phyloP scores from a whole-genome alignment of 2,329 filamentous ascomycete species.

The Colletotrichum siamense region DNA sequence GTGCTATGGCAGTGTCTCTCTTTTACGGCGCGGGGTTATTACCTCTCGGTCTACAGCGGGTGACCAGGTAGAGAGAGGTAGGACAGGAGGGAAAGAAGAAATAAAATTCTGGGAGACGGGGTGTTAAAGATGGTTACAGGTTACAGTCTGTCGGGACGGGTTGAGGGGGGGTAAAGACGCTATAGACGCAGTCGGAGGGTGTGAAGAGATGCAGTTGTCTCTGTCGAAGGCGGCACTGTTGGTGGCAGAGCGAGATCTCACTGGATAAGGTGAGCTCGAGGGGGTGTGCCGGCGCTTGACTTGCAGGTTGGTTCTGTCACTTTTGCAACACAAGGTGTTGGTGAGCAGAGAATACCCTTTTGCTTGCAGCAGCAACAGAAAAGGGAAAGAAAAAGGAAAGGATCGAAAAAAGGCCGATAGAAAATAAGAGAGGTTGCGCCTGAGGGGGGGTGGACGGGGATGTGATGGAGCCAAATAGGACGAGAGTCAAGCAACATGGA shows the following conservation, averaged over 20 bases:
- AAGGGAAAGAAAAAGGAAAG: constrained; percentile 22
- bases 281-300: constrained; percentile 40
- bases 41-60: not conserved
- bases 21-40: not conserved
- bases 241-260: constrained; percentile 18
- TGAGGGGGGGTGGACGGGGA: constrained; percentile 28
- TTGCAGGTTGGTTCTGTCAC: constrained; percentile 30
- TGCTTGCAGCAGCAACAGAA: constrained; percentile 6
- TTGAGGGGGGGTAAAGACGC: constrained; percentile 21
- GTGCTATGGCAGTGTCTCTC: constrained; percentile 1
- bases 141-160: constrained; percentile 18
- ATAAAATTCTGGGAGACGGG: constrained; percentile 10
- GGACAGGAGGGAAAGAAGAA: not conserved
- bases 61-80: constrained; percentile 8
- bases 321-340: not conserved
- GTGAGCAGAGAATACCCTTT: not conserved
- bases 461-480: constrained; percentile 42
- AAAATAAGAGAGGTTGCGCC: constrained; percentile 23
- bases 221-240: constrained; percentile 17
- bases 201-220: constrained; percentile 23
- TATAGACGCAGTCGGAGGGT: constrained; percentile 31
- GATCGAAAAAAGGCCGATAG: constrained; percentile 25
- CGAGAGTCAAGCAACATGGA: constrained; percentile 38
- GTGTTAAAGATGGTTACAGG: constrained; percentile 20
- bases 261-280: constrained; percentile 13